Conservation (phyloP, 2,329 filamentous ascomycete species). For the Calonectria henricotiae region DNA sequence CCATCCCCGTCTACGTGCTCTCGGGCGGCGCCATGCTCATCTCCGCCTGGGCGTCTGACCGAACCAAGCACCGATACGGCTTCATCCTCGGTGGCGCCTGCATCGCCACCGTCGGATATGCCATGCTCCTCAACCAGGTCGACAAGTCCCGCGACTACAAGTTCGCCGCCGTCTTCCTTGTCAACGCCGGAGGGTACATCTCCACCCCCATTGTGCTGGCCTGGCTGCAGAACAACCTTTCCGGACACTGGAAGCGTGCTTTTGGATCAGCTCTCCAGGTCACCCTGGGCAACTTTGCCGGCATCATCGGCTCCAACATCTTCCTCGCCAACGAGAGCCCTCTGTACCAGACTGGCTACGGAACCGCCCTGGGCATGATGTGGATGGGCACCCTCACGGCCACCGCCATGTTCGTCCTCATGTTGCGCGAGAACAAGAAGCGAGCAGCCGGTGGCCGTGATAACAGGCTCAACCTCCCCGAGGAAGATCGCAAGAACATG, state of each 20-base stretch:
- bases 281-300: slow-evolving; percentile 67
- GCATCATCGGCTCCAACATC: slow-evolving; percentile 66
- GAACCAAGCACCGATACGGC: slow-evolving; percentile 67
- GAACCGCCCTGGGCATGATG: slow-evolving; percentile 63
- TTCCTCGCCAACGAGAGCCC: slow-evolving; percentile 67
- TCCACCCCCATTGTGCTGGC: slow-evolving; percentile 70
- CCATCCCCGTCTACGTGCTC: slow-evolving; percentile 59
- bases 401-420: slow-evolving; percentile 51
- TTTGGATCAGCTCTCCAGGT: slow-evolving; percentile 68
- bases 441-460: slow-evolving; percentile 55
- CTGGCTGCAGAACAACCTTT: slow-evolving; percentile 73
- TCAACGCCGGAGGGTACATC: slow-evolving; percentile 70
- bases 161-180: slow-evolving; percentile 71
- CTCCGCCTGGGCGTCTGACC: slow-evolving; percentile 66
- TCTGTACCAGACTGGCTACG: slow-evolving; percentile 67
- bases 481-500: slow-evolving; percentile 55
- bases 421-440: slow-evolving; percentile 58
- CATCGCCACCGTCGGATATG: slow-evolving; percentile 70
- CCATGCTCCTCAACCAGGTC: slow-evolving; percentile 65
- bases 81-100: slow-evolving; percentile 69
- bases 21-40: slow-evolving; percentile 54
- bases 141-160: slow-evolving; percentile 54
- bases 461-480: slow-evolving; percentile 50
- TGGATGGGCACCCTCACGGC: slow-evolving; percentile 62
- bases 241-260: slow-evolving; percentile 72